Percentiles rank a stretch among this genome's conserved stretches.
Conservation (phyloP, 2,329 filamentous ascomycete genomes). For the Lithohypha guttulata region DNA sequence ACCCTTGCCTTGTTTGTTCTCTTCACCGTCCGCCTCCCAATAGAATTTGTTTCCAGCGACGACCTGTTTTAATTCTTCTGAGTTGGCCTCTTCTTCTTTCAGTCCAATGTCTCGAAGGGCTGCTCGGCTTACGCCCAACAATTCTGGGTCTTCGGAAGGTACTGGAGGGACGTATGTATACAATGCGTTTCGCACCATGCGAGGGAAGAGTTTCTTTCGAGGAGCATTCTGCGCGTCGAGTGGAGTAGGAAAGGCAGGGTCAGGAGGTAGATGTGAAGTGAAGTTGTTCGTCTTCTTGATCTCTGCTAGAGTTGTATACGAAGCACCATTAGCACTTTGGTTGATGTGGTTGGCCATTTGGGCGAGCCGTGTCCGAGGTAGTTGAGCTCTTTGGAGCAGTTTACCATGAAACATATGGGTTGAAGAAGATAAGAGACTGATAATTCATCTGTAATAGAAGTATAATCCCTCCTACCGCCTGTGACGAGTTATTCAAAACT, state of each 20-base stretch:
- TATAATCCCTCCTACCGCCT: background rate
- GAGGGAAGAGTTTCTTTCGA: slow-evolving; percentile 63
- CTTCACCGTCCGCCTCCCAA: slow-evolving; percentile 55
- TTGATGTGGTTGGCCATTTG: slow-evolving; percentile 31
- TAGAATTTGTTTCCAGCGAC: slow-evolving; percentile 75
- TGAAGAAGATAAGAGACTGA: background rate
- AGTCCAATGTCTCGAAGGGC: slow-evolving; percentile 78
- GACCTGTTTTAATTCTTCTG: slow-evolving; percentile 62
- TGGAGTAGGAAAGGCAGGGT: slow-evolving; percentile 69
- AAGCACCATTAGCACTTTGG: slow-evolving; percentile 13
- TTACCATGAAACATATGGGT: slow-evolving; percentile 8
- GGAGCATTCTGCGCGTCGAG: slow-evolving; percentile 70
- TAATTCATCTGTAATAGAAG: background rate
- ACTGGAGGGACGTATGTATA: slow-evolving; percentile 89
- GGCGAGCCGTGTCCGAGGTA: slow-evolving; percentile 28
- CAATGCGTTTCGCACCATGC: slow-evolving; percentile 71
- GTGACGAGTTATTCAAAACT: background rate
- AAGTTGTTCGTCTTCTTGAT: slow-evolving; percentile 56
- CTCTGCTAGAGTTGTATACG: slow-evolving; percentile 29
- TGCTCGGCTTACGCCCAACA: slow-evolving; percentile 68
- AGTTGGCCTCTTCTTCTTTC: slow-evolving; percentile 53
- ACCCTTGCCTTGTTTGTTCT: slow-evolving; percentile 39
- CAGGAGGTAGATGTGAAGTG: slow-evolving; percentile 59
- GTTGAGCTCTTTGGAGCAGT: slow-evolving; percentile 1
- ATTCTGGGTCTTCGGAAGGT: slow-evolving; percentile 57